A percentile compares a stretch with the other conserved stretches of the same genome.
These are phyloP conservation scores for Pholiota molesta DNA, from an alignment of 768 basidiomycete genomes.

Conservation along the genomic window DNA sequence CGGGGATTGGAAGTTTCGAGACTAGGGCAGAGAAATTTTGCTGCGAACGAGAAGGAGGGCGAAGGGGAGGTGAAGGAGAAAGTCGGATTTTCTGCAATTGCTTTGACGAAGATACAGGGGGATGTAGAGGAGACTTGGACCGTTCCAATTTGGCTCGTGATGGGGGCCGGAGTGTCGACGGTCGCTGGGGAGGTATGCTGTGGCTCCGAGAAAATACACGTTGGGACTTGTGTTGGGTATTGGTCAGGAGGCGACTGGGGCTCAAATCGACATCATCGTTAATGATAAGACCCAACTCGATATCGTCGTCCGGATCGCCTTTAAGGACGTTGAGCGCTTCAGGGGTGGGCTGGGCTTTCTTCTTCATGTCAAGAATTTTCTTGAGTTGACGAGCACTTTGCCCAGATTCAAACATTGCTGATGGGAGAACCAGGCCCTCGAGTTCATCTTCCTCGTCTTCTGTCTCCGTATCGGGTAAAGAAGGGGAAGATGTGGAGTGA, in stretches of 20 bases:
- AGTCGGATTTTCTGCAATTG: slow-evolving; percentile 70
- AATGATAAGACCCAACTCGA: slow-evolving; percentile 83
- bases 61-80: slow-evolving; percentile 71
- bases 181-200: slow-evolving; percentile 56
- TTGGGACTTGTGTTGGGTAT: slow-evolving; percentile 44
- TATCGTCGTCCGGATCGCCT: slow-evolving; percentile 81
- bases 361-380: slow-evolving; percentile 56
- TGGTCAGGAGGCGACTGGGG: slow-evolving; percentile 69
- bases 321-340: slow-evolving; percentile 49
- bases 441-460: slow-evolving; percentile 77
- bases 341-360: slow-evolving; percentile 48
- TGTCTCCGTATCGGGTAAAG: slow-evolving; percentile 73
- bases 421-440: slow-evolving; percentile 80
- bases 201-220: slow-evolving; percentile 56
- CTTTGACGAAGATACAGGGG: slow-evolving; percentile 68
- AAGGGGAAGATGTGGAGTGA: slow-evolving; percentile 68
- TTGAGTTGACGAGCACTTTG: slow-evolving; percentile 55
- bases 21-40: slow-evolving; percentile 65
- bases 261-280: slow-evolving; percentile 84
- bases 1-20: slow-evolving; percentile 43
- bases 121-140: slow-evolving; percentile 72
- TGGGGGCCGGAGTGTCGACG: slow-evolving; percentile 60
- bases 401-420: slow-evolving; percentile 74
- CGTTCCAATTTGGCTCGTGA: slow-evolving; percentile 65
- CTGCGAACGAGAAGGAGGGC: slow-evolving; percentile 58